A percentile compares a stretch with the other conserved stretches of the same genome.
phyloP scores from a whole-genome alignment of 2,329 filamentous ascomycete genomes.

The Colletotrichum sp. region DNA sequence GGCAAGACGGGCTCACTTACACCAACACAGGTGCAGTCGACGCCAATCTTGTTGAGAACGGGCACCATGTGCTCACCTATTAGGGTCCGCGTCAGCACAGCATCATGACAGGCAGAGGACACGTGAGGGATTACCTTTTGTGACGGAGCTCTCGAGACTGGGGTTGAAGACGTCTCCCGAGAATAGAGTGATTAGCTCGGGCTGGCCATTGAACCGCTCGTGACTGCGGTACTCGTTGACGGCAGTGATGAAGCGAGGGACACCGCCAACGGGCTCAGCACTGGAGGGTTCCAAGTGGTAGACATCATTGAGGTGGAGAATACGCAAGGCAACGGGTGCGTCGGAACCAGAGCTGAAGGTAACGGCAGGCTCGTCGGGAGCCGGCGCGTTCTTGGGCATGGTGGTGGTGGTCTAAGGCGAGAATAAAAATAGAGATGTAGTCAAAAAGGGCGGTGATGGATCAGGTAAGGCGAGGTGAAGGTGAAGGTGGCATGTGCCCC shows the following conservation, averaged over 20 bases:
- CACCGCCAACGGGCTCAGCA: conserved; percentile 82
- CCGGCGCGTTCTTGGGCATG: conserved; percentile 19
- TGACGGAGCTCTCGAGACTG: conserved; percentile 85
- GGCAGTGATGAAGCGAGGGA: conserved; percentile 80
- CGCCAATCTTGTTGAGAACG: conserved; percentile 78
- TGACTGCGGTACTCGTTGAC: conserved; percentile 75
- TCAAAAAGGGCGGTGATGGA: neutral
- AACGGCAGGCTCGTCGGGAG: conserved; percentile 22
- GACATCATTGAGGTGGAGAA: conserved; percentile 93
- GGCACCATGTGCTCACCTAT: conserved; percentile 84
- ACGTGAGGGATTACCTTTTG: conserved; percentile 65
- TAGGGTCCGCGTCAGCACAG: neutral
- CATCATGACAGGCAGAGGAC: neutral
- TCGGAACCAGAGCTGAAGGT: conserved; percentile 34
- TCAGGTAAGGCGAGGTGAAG: neutral
- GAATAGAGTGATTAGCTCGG: conserved; percentile 78
- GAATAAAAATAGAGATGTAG: neutral
- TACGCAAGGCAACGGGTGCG: conserved; percentile 70
- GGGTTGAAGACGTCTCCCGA: conserved; percentile 95
- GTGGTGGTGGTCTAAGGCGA: neutral
- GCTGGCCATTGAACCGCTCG: conserved; percentile 64
- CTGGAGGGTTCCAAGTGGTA: conserved; percentile 83
- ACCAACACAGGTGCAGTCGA: conserved; percentile 81
- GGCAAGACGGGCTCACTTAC: conserved; percentile 52
- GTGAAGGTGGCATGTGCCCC: neutral